These are phyloP conservation scores for Alternaria angustiovoidea DNA, from an alignment of 2,329 filamentous ascomycete species.

Conservation along the genomic window DNA sequence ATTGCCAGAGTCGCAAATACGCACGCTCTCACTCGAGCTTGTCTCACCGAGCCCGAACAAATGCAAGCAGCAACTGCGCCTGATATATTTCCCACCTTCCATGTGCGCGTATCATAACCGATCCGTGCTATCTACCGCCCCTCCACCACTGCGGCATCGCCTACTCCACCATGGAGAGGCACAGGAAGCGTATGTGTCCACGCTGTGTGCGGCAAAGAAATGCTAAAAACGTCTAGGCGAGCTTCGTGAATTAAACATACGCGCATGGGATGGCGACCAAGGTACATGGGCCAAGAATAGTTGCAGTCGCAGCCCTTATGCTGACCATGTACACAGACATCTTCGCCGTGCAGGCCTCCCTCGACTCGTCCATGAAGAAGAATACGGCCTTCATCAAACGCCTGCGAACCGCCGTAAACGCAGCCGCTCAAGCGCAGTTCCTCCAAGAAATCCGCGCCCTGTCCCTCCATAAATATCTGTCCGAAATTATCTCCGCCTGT, in stretches of 20 bases:
- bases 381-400: slow-evolving; percentile 98
- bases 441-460: slow-evolving; percentile 88
- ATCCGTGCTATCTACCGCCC: slow-evolving; percentile 43
- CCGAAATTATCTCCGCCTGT: slow-evolving; percentile 94
- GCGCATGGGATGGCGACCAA: slow-evolving; percentile 87
- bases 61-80: slow-evolving; percentile 47
- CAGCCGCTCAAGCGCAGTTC: slow-evolving; percentile 81
- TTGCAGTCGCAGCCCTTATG: slow-evolving; percentile 10
- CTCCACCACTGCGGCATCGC: slow-evolving; percentile 44
- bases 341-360: slow-evolving; percentile 76
- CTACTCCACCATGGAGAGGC: slow-evolving; percentile 57
- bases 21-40: slow-evolving; percentile 30
- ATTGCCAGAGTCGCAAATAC: slow-evolving; percentile 26
- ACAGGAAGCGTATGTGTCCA: slow-evolving; percentile 55
- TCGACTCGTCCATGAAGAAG: slow-evolving; percentile 96
- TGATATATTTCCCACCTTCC: slow-evolving; percentile 43
- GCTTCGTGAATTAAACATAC: slow-evolving; percentile 85
- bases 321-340: slow-evolving; percentile 66
- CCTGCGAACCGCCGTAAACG: slow-evolving; percentile 85
- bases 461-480: slow-evolving; percentile 94
- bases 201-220: neutral
- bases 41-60: slow-evolving; percentile 36
- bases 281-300: slow-evolving; percentile 61
- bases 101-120: slow-evolving; percentile 48
- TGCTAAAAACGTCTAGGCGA: slow-evolving; percentile 69